Evolutionary conservation across 1,284 basidiomycete genomes (phyloP).

Genomic region (Irpex rosettiformis): DNA sequence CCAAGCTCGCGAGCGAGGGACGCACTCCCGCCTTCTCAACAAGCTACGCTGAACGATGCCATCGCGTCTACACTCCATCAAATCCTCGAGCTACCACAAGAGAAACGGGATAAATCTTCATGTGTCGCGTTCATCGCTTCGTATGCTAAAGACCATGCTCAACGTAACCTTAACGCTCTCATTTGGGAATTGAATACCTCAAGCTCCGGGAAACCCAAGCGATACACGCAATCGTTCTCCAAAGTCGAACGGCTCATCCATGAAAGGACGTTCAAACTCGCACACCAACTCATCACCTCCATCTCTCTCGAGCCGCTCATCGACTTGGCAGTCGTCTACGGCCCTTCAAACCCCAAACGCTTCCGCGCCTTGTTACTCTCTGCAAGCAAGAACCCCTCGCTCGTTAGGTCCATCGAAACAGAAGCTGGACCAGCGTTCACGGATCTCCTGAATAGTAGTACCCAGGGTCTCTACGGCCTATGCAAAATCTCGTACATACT

Average conservation of each 20-base stretch:
- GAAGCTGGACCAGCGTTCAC: constrained; percentile 57
- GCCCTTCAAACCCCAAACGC: constrained; percentile 38
- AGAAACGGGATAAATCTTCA: constrained; percentile 41
- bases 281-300: constrained; percentile 44
- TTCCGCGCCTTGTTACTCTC: constrained; percentile 39
- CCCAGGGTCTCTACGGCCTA: constrained; percentile 56
- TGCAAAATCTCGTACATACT: constrained; percentile 61
- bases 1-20: constrained; percentile 50
- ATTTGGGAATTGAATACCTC: constrained; percentile 44
- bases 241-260: constrained; percentile 43
- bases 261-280: constrained; percentile 51
- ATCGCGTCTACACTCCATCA: constrained; percentile 45
- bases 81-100: constrained; percentile 42
- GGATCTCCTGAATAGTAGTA: constrained; percentile 38
- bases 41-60: constrained; percentile 43
- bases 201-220: neutral
- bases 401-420: constrained; percentile 28
- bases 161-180: constrained; percentile 45
- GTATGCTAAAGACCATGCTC: constrained; percentile 54
- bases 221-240: constrained; percentile 19
- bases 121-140: constrained; percentile 50
- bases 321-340: constrained; percentile 60
- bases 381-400: neutral
- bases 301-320: constrained; percentile 53
- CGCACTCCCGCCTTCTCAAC: constrained; percentile 49